Evolutionary conservation across 306 rosid species (phyloP).

Genomic region (Glycyrrhiza uralensis): DNA sequence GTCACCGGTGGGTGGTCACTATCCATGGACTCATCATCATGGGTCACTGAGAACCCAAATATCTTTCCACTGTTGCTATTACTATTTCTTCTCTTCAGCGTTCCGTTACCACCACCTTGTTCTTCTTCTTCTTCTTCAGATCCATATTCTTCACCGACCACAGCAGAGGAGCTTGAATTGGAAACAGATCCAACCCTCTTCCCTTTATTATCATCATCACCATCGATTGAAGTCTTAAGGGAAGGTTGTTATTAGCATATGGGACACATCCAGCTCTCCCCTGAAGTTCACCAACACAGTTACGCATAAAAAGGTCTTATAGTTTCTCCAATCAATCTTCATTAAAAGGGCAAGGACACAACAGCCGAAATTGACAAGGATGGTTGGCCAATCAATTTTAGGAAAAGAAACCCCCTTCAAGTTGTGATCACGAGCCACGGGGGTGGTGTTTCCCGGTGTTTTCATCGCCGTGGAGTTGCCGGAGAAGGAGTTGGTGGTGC

Average conservation of each 20-base stretch:
- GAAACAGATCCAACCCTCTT: too few relatives aligned
- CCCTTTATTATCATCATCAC: too few relatives aligned
- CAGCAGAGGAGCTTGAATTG: slow-evolving; percentile 90
- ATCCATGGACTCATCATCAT: slow-evolving; percentile 29
- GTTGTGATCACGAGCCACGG: not conserved
- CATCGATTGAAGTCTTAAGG: too few relatives aligned
- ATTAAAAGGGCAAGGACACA: not conserved
- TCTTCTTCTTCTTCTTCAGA: slow-evolving; percentile 62
- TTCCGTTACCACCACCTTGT: not conserved
- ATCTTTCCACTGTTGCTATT: too few relatives aligned
- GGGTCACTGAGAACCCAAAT: slow-evolving; percentile 56
- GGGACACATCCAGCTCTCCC: not conserved
- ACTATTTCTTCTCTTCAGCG: slow-evolving; percentile 15
- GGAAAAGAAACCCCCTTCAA: not conserved
- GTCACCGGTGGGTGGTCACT: slow-evolving; percentile 47
- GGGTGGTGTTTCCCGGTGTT: too few relatives aligned
- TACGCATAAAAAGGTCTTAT: not conserved
- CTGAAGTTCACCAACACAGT: not conserved
- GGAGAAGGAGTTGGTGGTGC: too few relatives aligned
- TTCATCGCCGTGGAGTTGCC: too few relatives aligned
- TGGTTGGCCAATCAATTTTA: not conserved
- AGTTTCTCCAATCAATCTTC: not conserved
- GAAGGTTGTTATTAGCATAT: too few relatives aligned
- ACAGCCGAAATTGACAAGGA: not conserved
- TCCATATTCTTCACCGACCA: slow-evolving; percentile 56